Base-by-base conservation (phyloP, 148 eudicot species). In the Arctostaphylos glauca region DNA sequence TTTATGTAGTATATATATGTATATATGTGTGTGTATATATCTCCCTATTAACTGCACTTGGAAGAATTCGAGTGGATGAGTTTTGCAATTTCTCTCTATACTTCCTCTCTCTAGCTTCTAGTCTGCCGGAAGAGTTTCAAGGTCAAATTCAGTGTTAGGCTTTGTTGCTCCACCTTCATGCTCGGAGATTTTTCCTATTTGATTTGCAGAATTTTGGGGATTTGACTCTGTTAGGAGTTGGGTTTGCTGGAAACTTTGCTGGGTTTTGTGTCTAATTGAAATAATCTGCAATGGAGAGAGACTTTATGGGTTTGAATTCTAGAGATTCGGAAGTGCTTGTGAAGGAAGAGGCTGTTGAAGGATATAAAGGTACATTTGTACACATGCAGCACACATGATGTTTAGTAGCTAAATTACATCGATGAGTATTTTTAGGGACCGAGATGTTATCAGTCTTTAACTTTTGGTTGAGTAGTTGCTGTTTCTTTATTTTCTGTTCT, bases 261-360 rank as follows among this genome's bases (percentile, higher is more conserved):
- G 48, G 49, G 66, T 38, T 55, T 56, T 77, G n/a, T 38, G 48
- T 54, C 12, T 16, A 43, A 14, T 78, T 56, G 81, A n/a, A 78
- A 78, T 78, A 78, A 78, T 78, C 81, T 79, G 75, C 83, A 84
- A 86, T 86, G 88, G 86, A 83, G 86, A 84, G 88, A 53, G 88
- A 86, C 72, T 86, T 86, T 64, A 77, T 86, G 88, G 88, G 88
- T 55, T 78, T 86, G 86, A 83, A 70, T 72, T 83, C 77, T 5
- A 86, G 78, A 59, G 88, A 86, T 62, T 76, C 82, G 59, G 53
- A 31, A 16, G 79, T 77, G 21, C 64, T 66, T 56, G 80, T 81
- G 9, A 86, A 86, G 74, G 82, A 84, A 78, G 88, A 86, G 77
- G 80, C 86, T 72, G 75, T 31, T 80, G 86, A 84, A 77, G 84